A percentile compares a stretch with the other conserved stretches of the same genome.
phyloP scores from a whole-genome alignment of 257 asterid genomes.

The Nicotiana noctiflora region DNA sequence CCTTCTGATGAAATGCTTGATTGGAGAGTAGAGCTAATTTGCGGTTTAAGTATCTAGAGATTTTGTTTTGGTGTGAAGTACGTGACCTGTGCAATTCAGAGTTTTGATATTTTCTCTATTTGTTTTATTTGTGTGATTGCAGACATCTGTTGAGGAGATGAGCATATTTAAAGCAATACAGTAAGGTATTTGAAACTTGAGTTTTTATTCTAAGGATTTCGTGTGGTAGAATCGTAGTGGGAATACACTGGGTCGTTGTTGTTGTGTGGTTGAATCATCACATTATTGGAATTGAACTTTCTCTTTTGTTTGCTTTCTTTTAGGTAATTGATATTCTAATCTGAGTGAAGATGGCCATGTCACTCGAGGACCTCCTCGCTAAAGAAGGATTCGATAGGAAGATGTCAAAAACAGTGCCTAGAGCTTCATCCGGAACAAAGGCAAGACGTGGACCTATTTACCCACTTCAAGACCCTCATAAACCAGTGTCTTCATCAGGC shows the following conservation, averaged over 20 bases:
- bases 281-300: not conserved
- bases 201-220: not conserved
- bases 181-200: not conserved
- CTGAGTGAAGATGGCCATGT: slow-evolving; percentile 45
- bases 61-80: no score
- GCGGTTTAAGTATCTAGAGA: no score
- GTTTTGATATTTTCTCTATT: no score
- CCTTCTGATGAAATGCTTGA: no score
- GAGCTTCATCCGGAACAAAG: slow-evolving; percentile 36
- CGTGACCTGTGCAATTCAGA: no score
- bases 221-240: not conserved
- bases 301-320: slow-evolving; percentile 3
- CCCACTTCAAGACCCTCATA: slow-evolving; percentile 9
- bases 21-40: no score
- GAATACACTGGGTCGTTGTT: no score
- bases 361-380: slow-evolving; percentile 62
- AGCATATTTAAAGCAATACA: not conserved
- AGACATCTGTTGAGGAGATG: not conserved
- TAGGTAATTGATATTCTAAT: not conserved
- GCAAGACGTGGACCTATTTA: slow-evolving; percentile 24
- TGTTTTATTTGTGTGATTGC: no score
- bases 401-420: slow-evolving; percentile 33
- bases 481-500: slow-evolving; percentile 25
- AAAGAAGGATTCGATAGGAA: slow-evolving; percentile 64
- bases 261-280: not conserved